Evolutionary conservation across 1,284 basidiomycete species (phyloP).

Genomic region (Caloboletus inedulis): DNA sequence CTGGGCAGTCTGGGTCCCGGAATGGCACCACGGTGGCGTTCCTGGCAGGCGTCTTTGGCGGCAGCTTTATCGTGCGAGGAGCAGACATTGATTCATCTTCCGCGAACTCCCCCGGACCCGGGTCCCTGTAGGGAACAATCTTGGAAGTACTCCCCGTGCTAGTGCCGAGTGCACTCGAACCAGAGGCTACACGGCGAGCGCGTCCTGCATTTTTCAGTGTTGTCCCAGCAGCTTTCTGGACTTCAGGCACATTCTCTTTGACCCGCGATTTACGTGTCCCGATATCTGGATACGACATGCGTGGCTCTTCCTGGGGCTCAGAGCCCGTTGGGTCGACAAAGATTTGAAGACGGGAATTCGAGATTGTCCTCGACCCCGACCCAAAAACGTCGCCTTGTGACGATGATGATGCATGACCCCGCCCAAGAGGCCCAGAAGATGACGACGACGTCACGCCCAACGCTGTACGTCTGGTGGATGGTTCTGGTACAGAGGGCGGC

Average conservation of each 20-base stretch:
- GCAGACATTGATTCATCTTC: constrained; percentile 26
- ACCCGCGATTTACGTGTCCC: constrained; percentile 70
- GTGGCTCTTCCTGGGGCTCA: constrained; percentile 42
- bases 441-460: constrained; percentile 35
- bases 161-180: constrained; percentile 33
- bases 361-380: constrained; percentile 25
- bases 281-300: constrained; percentile 61
- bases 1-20: constrained; percentile 34
- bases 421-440: constrained; percentile 24
- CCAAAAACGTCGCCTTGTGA: constrained; percentile 25
- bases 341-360: constrained; percentile 60
- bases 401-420: constrained; percentile 24
- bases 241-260: constrained; percentile 71
- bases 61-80: constrained; percentile 31
- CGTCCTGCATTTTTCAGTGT: constrained; percentile 59
- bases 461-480: constrained; percentile 35
- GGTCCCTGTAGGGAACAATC: constrained; percentile 58
- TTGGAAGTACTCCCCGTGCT: constrained; percentile 34
- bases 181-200: constrained; percentile 48
- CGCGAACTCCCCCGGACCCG: constrained; percentile 28
- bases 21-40: constrained; percentile 37
- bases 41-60: constrained; percentile 29
- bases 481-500: constrained; percentile 30
- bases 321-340: constrained; percentile 66
- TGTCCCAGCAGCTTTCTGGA: constrained; percentile 61